Percentiles rank a stretch among this genome's conserved stretches.
These are phyloP conservation scores for Oryza longistaminata DNA, from an alignment of 176 grass and related monocot species.

Conservation along the genomic window DNA sequence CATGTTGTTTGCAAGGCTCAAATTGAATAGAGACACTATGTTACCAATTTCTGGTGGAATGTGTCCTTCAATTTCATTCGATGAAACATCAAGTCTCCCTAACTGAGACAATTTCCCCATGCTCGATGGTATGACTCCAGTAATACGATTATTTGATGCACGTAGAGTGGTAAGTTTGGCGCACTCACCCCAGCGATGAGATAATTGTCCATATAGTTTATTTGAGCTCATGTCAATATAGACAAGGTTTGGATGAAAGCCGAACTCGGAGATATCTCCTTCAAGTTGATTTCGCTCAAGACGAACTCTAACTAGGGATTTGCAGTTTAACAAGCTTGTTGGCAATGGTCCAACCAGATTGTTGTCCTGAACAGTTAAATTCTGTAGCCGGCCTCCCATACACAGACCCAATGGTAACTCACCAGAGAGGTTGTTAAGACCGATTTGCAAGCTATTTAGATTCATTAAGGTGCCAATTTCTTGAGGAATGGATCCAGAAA, in stretches of 20 bases:
- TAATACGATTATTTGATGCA: neutral
- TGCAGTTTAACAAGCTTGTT: constrained; percentile 1
- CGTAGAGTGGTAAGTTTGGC: no score
- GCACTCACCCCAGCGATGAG: neutral
- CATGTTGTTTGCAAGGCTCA: neutral
- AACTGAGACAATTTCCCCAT: neutral
- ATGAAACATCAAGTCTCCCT: neutral
- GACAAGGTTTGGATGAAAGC: neutral
- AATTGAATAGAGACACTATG: neutral
- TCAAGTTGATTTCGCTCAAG: constrained; percentile 19
- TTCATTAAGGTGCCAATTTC: no score
- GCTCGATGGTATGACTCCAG: neutral
- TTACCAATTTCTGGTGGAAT: neutral
- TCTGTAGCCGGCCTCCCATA: no score
- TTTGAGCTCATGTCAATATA: constrained; percentile 15
- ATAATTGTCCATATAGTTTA: neutral
- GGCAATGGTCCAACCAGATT: neutral
- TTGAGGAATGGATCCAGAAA: no score
- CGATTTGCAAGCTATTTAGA: neutral
- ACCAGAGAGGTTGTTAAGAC: neutral
- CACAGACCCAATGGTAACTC: neutral
- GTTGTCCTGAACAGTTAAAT: no score
- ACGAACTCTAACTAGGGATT: constrained; percentile 6
- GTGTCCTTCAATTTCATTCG: neutral
- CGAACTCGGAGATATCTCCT: constrained; percentile 22